Conservation (phyloP, 495 filamentous ascomycete species). For the Neurospora sp. region DNA sequence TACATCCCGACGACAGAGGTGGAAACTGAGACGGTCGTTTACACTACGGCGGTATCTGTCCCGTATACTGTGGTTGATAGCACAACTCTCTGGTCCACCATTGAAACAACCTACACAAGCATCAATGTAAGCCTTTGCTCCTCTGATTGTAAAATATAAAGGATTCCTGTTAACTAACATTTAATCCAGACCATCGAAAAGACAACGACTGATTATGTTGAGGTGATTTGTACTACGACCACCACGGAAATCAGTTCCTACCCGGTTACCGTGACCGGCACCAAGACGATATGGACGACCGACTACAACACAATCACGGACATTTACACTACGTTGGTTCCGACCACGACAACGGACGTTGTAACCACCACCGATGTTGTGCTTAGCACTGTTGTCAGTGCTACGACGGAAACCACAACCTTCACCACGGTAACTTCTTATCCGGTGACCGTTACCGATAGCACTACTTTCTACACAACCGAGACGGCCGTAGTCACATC, state of each 20-base stretch:
- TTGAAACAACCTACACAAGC: constrained; percentile 1
- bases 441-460: constrained; percentile 13
- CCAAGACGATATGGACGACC: constrained; percentile 18
- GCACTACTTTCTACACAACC: constrained; percentile 11
- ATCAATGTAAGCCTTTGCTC: not conserved
- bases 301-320: constrained; percentile 11
- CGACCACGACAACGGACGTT: constrained; percentile 15
- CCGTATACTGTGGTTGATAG: constrained; percentile 4
- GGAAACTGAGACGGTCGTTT: constrained; percentile 1
- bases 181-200: not conserved
- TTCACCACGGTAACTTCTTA: constrained; percentile 11
- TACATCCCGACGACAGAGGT: constrained; percentile 2
- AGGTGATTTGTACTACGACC: constrained; percentile 7
- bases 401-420: constrained; percentile 19
- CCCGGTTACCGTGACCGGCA: constrained; percentile 14
- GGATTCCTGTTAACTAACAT: not conserved
- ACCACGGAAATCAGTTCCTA: constrained; percentile 5
- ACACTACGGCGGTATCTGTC: constrained; percentile 2
- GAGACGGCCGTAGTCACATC: constrained; percentile 8
- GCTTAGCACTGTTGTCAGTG: constrained; percentile 1
- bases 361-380: constrained; percentile 15
- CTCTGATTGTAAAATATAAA: not conserved
- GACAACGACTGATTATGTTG: not conserved
- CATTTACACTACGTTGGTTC: constrained; percentile 20
- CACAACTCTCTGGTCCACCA: constrained; percentile 4